Percentiles rank a stretch among this genome's conserved stretches.
Conservation (phyloP, 768 basidiomycete genomes). For the Amanita rimosa region DNA sequence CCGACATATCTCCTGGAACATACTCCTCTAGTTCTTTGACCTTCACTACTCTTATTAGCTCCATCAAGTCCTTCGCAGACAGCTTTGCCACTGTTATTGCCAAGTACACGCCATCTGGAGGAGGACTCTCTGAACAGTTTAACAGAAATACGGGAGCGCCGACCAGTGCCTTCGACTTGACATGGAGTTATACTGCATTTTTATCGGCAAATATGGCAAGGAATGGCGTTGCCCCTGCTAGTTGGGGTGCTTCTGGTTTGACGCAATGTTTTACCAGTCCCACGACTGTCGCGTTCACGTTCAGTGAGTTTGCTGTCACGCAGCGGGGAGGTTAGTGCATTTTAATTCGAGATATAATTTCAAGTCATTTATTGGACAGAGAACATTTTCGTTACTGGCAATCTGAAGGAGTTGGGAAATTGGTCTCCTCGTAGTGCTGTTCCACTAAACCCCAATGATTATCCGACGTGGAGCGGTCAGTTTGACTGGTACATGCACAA, state of each 20-base stretch:
- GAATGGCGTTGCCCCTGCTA: constrained; percentile 30
- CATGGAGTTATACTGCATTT: constrained; percentile 70
- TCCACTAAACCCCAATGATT: constrained; percentile 38
- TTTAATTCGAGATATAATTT: not conserved
- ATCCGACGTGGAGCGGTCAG: constrained; percentile 64
- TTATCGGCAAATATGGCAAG: constrained; percentile 48
- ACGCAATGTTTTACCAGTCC: constrained; percentile 24
- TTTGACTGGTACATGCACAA: constrained; percentile 9
- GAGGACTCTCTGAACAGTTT: constrained; percentile 58
- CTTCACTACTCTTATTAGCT: constrained; percentile 35
- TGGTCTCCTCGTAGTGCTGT: constrained; percentile 54
- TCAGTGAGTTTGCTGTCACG: constrained; percentile 56
- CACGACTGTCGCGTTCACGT: constrained; percentile 39
- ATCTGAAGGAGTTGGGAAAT: constrained; percentile 37
- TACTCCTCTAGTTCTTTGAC: constrained; percentile 35
- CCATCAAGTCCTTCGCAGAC: constrained; percentile 50
- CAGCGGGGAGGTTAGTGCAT: constrained; percentile 38
- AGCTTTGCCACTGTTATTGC: constrained; percentile 46
- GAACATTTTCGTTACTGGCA: constrained; percentile 59
- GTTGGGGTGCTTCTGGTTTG: constrained; percentile 60
- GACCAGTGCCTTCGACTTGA: constrained; percentile 53
- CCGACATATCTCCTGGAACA: constrained; percentile 37
- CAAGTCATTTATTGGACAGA: constrained; percentile 25
- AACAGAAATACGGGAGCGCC: constrained; percentile 35
- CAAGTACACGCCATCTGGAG: constrained; percentile 51